Base-by-base conservation (phyloP, 2,329 filamentous ascomycete species). In the Fusarium pilosicola region DNA sequence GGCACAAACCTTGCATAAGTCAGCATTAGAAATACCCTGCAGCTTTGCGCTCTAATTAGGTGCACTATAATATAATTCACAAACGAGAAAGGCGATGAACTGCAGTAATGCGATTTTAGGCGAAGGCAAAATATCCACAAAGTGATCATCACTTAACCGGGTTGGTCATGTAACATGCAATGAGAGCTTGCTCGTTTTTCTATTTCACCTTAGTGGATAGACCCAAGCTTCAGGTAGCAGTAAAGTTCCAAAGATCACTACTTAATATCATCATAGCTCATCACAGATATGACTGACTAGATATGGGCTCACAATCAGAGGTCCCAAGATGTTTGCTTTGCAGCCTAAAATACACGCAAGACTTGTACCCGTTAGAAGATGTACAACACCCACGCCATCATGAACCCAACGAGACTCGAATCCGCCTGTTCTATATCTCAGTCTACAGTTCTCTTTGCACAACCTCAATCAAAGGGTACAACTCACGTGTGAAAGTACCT, bases 261-360 rank as follows among this genome's bases (percentile, higher is more conserved):
- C 3, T 26, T 45, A 2, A 20, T 45, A 14, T 20, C 3, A 20
- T 5, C 14, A 18, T 28, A 10, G 7, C 7, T 46, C 4, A 14
- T 26, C 18, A 1, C 11, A 9, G 11, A 20, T 7, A 20, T 26
- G 18, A 14, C 18, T 26, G 6, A 0, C 6, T 20, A 26, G 24
- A 28, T 46, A 46, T 46, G 42, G 44, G 5, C 12, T 46, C 18
- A 20, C 18, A 46, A 14, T 20, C 17, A 26, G 24, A 26, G 12
- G 12, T 20, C 24, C 18, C 12, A 26, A 20, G 18, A 26, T 8
- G 28, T 8, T 14, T 0, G 1, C 12, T 20, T 26, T 20, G 1
- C 5, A 18, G 44, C 24, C 24, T 10, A 14, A 14, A 14, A 46
- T 28, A 7, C 7, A 28, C 24, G 20, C 44, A 10, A 28, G 18